A percentile compares a stretch with the other conserved stretches of the same genome.
phyloP scores from a whole-genome alignment of 2,329 filamentous ascomycete genomes.

The Fusarium nisikadoi region DNA sequence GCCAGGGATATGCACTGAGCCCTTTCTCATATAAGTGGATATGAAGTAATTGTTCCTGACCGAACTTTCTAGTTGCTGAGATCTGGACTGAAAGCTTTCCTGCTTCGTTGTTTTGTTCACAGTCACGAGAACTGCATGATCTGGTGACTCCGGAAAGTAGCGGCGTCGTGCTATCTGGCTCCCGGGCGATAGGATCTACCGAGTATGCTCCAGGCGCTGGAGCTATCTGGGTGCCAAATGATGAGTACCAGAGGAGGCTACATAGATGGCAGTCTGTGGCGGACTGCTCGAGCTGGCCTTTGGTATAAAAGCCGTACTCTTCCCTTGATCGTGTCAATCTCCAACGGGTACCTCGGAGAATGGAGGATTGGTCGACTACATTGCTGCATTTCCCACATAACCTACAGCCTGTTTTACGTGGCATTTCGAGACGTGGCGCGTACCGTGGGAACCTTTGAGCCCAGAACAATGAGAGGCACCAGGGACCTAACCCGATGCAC shows the following conservation, averaged over 20 bases:
- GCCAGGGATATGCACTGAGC: fast-evolving
- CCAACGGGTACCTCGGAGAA: background rate
- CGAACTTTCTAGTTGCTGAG: background rate
- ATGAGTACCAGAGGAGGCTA: background rate
- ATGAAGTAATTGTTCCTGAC: fast-evolving
- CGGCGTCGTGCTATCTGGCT: fast-evolving
- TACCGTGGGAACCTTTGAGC: background rate
- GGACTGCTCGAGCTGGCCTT: background rate
- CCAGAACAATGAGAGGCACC: background rate
- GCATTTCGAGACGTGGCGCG: background rate
- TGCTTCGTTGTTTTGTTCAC: background rate
- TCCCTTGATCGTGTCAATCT: background rate
- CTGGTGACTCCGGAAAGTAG: fast-evolving
- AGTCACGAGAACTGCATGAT: fast-evolving
- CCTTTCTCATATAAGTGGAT: background rate
- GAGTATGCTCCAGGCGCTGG: fast-evolving
- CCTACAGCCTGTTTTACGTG: fast-evolving
- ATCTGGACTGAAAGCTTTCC: fast-evolving
- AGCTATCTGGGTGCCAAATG: fast-evolving
- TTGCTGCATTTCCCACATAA: background rate
- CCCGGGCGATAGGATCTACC: fast-evolving
- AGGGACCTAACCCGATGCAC: fast-evolving
- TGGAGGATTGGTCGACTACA: background rate
- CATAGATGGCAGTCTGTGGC: background rate
- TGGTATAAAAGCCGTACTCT: background rate